phyloP scores from a whole-genome alignment of 805 yeast genomes.

The Debaryomyces maramus region DNA sequence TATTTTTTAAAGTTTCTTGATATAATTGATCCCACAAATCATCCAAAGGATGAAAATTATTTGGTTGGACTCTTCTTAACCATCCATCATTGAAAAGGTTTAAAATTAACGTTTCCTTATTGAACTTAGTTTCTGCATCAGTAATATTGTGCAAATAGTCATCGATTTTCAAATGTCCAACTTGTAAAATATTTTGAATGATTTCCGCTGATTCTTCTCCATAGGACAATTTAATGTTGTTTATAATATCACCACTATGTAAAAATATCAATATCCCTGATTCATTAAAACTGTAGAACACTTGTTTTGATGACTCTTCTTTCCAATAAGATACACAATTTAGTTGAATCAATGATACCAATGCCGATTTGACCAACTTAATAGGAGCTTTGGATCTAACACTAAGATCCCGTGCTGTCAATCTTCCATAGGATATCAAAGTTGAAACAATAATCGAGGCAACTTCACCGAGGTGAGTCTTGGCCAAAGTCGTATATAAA shows the following conservation, averaged over 20 bases:
- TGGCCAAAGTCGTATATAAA: constrained; percentile 53
- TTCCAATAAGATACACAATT: constrained; percentile 71
- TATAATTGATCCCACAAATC: constrained; percentile 41
- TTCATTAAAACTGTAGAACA: constrained; percentile 61
- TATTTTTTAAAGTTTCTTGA: constrained; percentile 33
- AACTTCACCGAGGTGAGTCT: constrained; percentile 65
- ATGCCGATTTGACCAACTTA: constrained; percentile 56
- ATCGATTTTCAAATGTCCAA: constrained; percentile 62
- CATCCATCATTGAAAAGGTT: constrained; percentile 36
- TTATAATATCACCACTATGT: constrained; percentile 75
- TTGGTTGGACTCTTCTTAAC: constrained; percentile 31
- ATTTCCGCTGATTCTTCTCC: constrained; percentile 54
- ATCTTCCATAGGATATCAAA: constrained; percentile 67
- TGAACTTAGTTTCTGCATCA: constrained; percentile 16
- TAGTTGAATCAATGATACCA: constrained; percentile 78
- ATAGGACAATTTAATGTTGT: constrained; percentile 47
- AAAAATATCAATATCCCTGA: constrained; percentile 62
- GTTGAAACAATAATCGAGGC: constrained; percentile 64
- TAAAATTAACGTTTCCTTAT: constrained; percentile 22
- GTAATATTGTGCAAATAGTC: constrained; percentile 40
- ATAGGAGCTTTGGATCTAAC: constrained; percentile 47
- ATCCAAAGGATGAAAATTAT: constrained; percentile 34
- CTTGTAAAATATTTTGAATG: constrained; percentile 64
- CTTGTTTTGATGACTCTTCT: constrained; percentile 33
- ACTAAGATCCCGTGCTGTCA: constrained; percentile 55